Base-by-base conservation (phyloP, 2,329 filamentous ascomycete genomes). In the Diaporthe australafricana region DNA sequence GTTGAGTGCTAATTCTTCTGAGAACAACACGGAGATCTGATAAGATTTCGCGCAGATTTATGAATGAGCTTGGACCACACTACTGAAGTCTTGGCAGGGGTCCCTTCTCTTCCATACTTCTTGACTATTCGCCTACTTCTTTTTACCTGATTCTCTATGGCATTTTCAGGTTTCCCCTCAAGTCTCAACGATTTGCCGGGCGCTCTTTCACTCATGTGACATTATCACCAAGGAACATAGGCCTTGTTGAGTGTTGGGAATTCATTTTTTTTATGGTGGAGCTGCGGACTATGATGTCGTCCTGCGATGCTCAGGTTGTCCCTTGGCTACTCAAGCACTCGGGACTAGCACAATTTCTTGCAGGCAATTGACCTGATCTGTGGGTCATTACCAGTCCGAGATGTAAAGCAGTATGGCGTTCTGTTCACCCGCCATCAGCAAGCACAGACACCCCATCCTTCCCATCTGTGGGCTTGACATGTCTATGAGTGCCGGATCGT, bases 31-130 rank as follows among this genome's bases (percentile, higher is more conserved):
- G 60, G 45, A 50, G 3, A 65, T 65, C 60, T 65, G 60, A 65
- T 38, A 38, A 65, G 60, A 50, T 65, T 65, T 65, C 60, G 30
- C 32, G 60, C 60, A 65, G 60, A 38, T 50, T 50, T 38, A 50
- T 38, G 45, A 65, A 17, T 38, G 48, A 50, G 60, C 60, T 65
- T 50, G 30, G 60, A 48, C 60, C 60, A 50, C 2, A 22, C 38
- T 38, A n/a, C 5, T 38, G 45, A 14, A 32, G 60, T 50, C 60
- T 65, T 65, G 60, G 60, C 60, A 65, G 60, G 60, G 60, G 30
- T 50, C 60, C 14, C 30, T 50, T 50, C 30, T 6, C 8, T 25
- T 9, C 5, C 2, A 35, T 14, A 27, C 60, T 12, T 45, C 42
- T 35, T 30, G 17, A 62, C 27, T 2, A 25, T 14, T 48, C 42